phyloP scores from a whole-genome alignment of 2,329 filamentous ascomycete genomes.

The Xylariaceae sp. region DNA sequence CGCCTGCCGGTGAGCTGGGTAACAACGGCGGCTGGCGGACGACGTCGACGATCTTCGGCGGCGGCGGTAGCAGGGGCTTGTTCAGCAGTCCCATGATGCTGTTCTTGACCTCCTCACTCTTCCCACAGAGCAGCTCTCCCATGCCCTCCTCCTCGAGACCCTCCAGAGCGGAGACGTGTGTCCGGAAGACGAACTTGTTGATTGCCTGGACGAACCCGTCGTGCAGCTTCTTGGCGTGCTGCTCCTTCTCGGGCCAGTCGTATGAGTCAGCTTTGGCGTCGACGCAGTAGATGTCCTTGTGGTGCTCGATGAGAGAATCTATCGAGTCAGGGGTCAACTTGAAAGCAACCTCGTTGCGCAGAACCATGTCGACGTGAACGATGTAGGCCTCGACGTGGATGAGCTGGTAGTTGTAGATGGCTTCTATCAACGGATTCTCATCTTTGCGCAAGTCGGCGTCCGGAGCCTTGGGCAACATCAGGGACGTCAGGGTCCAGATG shows the following conservation, averaged over 20 bases:
- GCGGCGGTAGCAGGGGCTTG: slow-evolving; percentile 75
- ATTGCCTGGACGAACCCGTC: slow-evolving; percentile 93
- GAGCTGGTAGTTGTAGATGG: slow-evolving; percentile 86
- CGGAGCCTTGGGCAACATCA: slow-evolving; percentile 87
- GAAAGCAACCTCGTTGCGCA: slow-evolving; percentile 94
- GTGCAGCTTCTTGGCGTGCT: slow-evolving; percentile 93
- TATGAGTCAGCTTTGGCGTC: slow-evolving; percentile 85
- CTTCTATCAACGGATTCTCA: slow-evolving; percentile 73
- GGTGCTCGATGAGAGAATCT: slow-evolving; percentile 85
- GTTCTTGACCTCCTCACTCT: slow-evolving; percentile 88
- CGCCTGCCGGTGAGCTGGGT: slow-evolving; percentile 68
- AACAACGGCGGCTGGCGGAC: slow-evolving; percentile 79
- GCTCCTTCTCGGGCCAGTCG: slow-evolving; percentile 94
- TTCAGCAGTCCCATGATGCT: slow-evolving; percentile 78
- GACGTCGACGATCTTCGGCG: slow-evolving; percentile 82
- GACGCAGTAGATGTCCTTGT: slow-evolving; percentile 90
- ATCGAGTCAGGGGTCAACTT: slow-evolving; percentile 95
- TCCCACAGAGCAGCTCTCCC: slow-evolving; percentile 84
- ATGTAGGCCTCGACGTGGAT: slow-evolving; percentile 95
- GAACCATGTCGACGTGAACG: slow-evolving; percentile 97
- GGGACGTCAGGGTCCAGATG: slow-evolving; percentile 87
- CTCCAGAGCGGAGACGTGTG: slow-evolving; percentile 80
- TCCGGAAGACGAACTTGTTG: slow-evolving; percentile 95
- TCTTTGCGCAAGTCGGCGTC: slow-evolving; percentile 79
- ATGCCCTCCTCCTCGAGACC: slow-evolving; percentile 94